Percentiles rank a stretch among this genome's conserved stretches.
phyloP scores from a whole-genome alignment of 169 alveolate genomes.

The Eimeria acervulina region DNA sequence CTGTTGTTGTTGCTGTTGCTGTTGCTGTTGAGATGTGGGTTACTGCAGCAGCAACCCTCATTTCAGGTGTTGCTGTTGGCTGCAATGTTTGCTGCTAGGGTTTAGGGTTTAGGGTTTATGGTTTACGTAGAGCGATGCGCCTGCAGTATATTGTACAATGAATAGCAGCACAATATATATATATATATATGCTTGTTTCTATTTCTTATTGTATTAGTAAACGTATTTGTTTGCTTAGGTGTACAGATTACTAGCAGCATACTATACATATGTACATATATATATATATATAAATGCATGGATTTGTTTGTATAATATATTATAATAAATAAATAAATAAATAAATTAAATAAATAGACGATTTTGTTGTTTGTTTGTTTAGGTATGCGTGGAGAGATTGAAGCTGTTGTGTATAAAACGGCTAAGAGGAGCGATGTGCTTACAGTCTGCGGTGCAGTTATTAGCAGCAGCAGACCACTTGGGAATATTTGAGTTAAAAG shows the following conservation, averaged over 20 bases:
- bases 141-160: no score
- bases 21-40: not conserved
- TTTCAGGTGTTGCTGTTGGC: not conserved
- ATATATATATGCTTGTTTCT: no score
- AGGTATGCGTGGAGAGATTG: slow-evolving; percentile 87
- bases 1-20: slow-evolving; percentile 2
- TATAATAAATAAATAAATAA: no score
- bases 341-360: no score
- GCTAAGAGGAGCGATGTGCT: slow-evolving; percentile 80
- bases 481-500: slow-evolving; percentile 76
- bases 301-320: no score
- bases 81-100: not conserved
- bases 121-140: not conserved
- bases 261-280: no score
- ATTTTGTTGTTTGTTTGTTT: not conserved
- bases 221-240: no score
- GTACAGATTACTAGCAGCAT: no score
- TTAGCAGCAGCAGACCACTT: slow-evolving; percentile 85
- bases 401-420: slow-evolving; percentile 88
- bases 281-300: no score
- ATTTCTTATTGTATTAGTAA: no score
- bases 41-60: not conserved
- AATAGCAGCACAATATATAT: no score
- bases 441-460: slow-evolving; percentile 84
- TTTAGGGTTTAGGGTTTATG: not conserved